Evolutionary conservation across 2,329 filamentous ascomycete genomes (phyloP).

Genomic region (Clonostachys sp.): DNA sequence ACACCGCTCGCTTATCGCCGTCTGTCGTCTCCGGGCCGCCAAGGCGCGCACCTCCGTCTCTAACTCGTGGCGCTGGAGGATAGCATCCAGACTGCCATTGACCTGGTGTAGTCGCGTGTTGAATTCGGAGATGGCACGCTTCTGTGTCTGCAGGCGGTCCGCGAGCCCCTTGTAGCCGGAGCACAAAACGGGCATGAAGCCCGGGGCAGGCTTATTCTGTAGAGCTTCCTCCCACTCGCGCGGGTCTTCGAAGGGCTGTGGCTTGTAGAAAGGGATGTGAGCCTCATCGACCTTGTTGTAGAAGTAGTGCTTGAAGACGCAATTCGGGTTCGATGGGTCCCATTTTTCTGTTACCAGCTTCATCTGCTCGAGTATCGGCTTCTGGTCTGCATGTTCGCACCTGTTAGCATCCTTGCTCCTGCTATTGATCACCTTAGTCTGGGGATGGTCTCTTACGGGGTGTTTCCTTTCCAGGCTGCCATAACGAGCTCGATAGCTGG

Average conservation of each 20-base stretch:
- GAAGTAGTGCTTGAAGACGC: slow-evolving; percentile 78
- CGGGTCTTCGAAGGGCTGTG: slow-evolving; percentile 65
- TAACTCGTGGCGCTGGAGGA: slow-evolving; percentile 73
- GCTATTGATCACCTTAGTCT: neutral
- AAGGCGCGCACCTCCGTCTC: slow-evolving; percentile 69
- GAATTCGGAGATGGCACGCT: slow-evolving; percentile 63
- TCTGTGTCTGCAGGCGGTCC: slow-evolving; percentile 68
- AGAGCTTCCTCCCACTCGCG: slow-evolving; percentile 82
- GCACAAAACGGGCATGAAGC: slow-evolving; percentile 73
- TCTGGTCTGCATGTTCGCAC: slow-evolving; percentile 42
- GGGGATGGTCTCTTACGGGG: slow-evolving; percentile 31
- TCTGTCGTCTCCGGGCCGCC: slow-evolving; percentile 68
- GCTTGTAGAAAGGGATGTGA: slow-evolving; percentile 72
- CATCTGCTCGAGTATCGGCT: slow-evolving; percentile 72
- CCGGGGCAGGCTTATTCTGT: slow-evolving; percentile 70
- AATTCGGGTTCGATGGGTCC: slow-evolving; percentile 63
- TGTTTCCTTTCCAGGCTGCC: slow-evolving; percentile 46
- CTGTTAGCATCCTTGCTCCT: neutral
- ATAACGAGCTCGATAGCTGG: slow-evolving; percentile 43
- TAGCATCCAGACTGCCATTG: slow-evolving; percentile 66
- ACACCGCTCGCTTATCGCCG: slow-evolving; percentile 67
- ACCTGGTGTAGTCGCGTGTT: slow-evolving; percentile 74
- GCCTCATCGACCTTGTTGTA: slow-evolving; percentile 79
- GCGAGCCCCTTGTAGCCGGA: slow-evolving; percentile 70
- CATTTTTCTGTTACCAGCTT: slow-evolving; percentile 67